Percentiles rank a stretch among this genome's conserved stretches.
phyloP scores from a whole-genome alignment of 208 protist genomes.

The Trypanosoma platydactyli region DNA sequence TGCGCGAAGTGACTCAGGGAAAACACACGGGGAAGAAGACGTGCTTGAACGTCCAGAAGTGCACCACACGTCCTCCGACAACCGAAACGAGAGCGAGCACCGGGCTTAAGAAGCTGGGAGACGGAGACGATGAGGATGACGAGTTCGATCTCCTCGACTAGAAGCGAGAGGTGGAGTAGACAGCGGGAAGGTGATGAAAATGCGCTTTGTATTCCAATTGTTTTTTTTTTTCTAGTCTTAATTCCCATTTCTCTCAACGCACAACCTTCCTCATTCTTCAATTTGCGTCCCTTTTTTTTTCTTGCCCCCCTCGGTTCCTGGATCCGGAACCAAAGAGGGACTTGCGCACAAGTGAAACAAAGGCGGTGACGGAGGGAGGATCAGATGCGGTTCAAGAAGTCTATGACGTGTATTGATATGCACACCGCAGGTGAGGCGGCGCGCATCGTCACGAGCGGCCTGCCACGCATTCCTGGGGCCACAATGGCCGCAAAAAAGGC shows the following conservation, averaged over 20 bases:
- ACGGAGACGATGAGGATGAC: constrained; percentile 32
- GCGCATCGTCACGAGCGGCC: constrained; percentile 15
- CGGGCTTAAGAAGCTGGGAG: background rate
- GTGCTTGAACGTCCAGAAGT: constrained; percentile 50
- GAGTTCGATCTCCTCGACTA: constrained; percentile 50
- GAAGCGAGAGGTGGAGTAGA: no score
- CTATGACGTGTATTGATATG: constrained; percentile 22
- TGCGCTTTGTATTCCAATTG: no score
- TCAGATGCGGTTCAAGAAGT: constrained; percentile 17
- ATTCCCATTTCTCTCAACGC: no score
- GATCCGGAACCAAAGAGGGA: no score
- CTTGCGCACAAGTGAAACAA: no score
- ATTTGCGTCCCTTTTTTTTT: no score
- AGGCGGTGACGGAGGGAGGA: no score
- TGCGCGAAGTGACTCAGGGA: constrained; percentile 50
- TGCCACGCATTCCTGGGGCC: constrained; percentile 9
- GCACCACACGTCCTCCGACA: background rate
- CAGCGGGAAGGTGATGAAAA: no score
- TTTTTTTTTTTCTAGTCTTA: no score
- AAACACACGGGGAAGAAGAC: constrained; percentile 72
- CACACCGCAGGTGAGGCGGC: constrained; percentile 20
- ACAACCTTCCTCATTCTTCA: no score
- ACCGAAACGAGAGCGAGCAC: background rate
- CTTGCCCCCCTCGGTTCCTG: no score
- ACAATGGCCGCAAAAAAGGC: constrained; percentile 9